Percentiles rank a stretch among this genome's conserved stretches.
phyloP scores from a whole-genome alignment of 441 rosid genomes.

The Gossypium gossypioides region DNA sequence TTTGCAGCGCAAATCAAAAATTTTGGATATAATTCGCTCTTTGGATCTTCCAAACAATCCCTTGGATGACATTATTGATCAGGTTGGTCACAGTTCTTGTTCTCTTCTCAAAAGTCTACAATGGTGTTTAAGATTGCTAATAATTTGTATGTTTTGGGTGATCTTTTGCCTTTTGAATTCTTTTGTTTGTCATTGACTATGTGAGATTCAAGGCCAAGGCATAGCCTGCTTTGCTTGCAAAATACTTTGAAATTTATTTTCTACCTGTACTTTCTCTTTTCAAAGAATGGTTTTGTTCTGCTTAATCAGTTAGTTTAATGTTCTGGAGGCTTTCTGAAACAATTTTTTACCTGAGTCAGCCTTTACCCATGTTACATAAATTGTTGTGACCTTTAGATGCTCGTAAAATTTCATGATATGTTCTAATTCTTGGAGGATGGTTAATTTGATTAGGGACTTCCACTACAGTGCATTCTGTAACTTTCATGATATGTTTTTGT shows the following conservation, averaged over 20 bases:
- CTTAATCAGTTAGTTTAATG: background rate
- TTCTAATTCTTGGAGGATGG: background rate
- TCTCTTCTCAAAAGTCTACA: conserved; percentile 2
- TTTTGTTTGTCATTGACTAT: background rate
- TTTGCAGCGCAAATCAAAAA: conserved; percentile 71
- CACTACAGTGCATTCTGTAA: background rate
- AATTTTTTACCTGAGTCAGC: background rate
- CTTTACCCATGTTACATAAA: background rate
- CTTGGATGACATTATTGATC: conserved; percentile 92
- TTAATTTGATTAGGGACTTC: background rate
- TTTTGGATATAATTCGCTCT: conserved; percentile 78
- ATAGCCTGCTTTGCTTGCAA: background rate
- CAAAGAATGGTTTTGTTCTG: background rate
- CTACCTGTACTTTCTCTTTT: background rate
- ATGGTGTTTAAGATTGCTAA: background rate
- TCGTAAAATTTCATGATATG: background rate
- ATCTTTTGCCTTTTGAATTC: background rate
- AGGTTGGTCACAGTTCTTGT: conserved; percentile 34
- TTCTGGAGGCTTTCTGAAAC: background rate
- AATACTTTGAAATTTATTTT: background rate
- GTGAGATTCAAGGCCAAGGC: background rate
- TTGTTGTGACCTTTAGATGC: background rate
- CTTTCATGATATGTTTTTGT: background rate
- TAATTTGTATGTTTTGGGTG: conserved; percentile 1
- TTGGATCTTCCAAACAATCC: conserved; percentile 97